phyloP scores from a whole-genome alignment of 495 filamentous ascomycete species.

The Podospora australis region DNA sequence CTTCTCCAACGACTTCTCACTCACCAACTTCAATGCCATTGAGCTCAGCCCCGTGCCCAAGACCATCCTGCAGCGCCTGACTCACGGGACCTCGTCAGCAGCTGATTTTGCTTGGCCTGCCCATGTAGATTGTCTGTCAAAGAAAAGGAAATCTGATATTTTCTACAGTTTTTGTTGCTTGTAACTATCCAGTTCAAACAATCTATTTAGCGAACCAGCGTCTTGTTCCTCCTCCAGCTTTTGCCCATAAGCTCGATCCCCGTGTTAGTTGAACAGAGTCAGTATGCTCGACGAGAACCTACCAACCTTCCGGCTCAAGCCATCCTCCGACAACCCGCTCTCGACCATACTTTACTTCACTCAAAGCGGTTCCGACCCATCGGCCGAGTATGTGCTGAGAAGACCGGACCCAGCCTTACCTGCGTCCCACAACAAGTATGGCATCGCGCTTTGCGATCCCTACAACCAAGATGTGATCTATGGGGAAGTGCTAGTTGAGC shows the following conservation, averaged over 20 bases:
- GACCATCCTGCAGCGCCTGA: background rate
- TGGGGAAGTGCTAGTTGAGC: slow-evolving; percentile 77
- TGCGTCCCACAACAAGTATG: slow-evolving; percentile 74
- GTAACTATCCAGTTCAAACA: too few species aligned
- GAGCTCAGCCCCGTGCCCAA: slow-evolving; percentile 1
- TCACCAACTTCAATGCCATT: background rate
- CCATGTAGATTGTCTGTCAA: background rate
- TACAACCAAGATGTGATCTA: slow-evolving; percentile 75
- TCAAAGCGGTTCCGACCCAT: slow-evolving; percentile 72
- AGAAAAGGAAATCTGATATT: background rate
- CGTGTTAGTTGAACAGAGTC: too few species aligned
- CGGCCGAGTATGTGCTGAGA: slow-evolving; percentile 69
- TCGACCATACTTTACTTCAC: slow-evolving; percentile 63
- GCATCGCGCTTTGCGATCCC: slow-evolving; percentile 75
- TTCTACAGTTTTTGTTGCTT: background rate
- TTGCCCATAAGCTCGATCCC: too few species aligned
- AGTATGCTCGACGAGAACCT: slow-evolving; percentile 93
- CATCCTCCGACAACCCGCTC: slow-evolving; percentile 35
- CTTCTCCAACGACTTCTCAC: background rate
- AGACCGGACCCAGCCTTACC: slow-evolving; percentile 64
- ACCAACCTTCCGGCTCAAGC: slow-evolving; percentile 51
- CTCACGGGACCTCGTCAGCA: background rate
- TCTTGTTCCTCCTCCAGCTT: too few species aligned
- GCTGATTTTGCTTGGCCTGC: background rate
- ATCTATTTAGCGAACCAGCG: too few species aligned